Conservation (phyloP, 2,329 filamentous ascomycete species). For the Colletotrichum sp. region DNA sequence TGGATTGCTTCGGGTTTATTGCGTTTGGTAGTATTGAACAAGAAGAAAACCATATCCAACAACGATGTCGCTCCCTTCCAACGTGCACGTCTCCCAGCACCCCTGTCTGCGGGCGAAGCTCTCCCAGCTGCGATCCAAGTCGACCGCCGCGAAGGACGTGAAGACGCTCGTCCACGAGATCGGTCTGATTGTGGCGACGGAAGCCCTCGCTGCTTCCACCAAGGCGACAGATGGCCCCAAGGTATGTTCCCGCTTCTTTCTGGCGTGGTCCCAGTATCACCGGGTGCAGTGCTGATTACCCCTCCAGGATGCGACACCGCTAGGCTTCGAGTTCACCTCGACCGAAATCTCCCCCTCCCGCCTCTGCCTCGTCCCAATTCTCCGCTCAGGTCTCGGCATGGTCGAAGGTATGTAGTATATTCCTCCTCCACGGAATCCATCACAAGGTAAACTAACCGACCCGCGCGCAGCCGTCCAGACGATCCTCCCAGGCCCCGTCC, state of each 20-base stretch:
- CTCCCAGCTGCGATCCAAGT: constrained; percentile 81
- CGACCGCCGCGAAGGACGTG: constrained; percentile 74
- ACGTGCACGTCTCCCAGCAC: constrained; percentile 81
- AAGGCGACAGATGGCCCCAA: constrained; percentile 62
- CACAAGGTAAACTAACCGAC: constrained; percentile 8
- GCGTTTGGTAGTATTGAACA: neutral
- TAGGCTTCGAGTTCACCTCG: constrained; percentile 77
- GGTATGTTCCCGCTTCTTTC: constrained; percentile 45
- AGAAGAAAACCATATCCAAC: neutral
- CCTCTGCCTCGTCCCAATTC: constrained; percentile 86
- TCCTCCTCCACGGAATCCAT: neutral
- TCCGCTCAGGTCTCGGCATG: constrained; percentile 93
- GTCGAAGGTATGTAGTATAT: constrained; percentile 67
- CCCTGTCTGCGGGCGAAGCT: constrained; percentile 89
- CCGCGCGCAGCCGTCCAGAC: constrained; percentile 70
- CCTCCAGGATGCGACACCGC: constrained; percentile 73
- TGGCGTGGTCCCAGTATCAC: neutral
- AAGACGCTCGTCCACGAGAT: constrained; percentile 88
- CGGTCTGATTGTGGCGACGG: constrained; percentile 78
- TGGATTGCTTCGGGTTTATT: neutral
- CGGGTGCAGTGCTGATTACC: neutral
- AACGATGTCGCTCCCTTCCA: constrained; percentile 54
- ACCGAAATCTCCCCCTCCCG: constrained; percentile 66
- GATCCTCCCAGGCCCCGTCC: constrained; percentile 79
- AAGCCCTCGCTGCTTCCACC: constrained; percentile 75